Conservation (phyloP, 257 asterid species). For the Primulina huaijiensis region DNA sequence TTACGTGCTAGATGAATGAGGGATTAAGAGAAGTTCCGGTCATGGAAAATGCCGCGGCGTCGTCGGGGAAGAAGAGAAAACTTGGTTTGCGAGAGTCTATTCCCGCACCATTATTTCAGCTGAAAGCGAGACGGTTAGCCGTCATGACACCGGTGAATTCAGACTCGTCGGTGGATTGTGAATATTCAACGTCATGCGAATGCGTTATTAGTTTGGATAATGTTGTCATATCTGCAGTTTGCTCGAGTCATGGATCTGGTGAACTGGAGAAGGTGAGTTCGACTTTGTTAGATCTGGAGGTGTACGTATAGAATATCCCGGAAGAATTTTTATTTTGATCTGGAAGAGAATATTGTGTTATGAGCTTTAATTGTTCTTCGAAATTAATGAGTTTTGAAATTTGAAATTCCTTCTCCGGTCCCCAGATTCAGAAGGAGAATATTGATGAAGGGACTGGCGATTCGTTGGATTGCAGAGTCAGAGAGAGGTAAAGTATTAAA, state of each 20-base stretch:
- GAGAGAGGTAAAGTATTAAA: constrained; percentile 38
- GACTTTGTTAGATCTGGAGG: constrained; percentile 18
- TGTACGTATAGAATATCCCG: neutral
- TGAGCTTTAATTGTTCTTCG: constrained; percentile 17
- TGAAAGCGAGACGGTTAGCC: constrained; percentile 36
- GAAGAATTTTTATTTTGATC: neutral
- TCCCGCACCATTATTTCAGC: constrained; percentile 33
- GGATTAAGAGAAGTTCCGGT: constrained; percentile 29
- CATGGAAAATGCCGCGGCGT: constrained; percentile 26
- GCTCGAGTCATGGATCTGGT: constrained; percentile 9
- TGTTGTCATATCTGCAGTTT: neutral
- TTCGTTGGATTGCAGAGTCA: constrained; percentile 32
- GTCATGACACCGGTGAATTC: constrained; percentile 27
- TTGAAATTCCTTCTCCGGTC: constrained; percentile 30
- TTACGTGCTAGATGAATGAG: constrained; percentile 13
- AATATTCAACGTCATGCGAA: neutral
- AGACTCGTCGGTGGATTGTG: constrained; percentile 21
- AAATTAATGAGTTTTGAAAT: constrained; percentile 20
- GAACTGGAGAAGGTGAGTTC: constrained; percentile 7
- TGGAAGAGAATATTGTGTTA: constrained; percentile 24
- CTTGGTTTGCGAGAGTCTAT: constrained; percentile 25
- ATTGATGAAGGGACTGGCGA: constrained; percentile 36
- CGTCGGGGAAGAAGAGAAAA: constrained; percentile 47
- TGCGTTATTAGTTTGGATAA: constrained; percentile 6
- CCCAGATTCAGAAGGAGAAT: constrained; percentile 27